Percentiles rank a stretch among this genome's conserved stretches.
Conservation (phyloP, 2,329 filamentous ascomycete genomes). For the Penicillium sp. region DNA sequence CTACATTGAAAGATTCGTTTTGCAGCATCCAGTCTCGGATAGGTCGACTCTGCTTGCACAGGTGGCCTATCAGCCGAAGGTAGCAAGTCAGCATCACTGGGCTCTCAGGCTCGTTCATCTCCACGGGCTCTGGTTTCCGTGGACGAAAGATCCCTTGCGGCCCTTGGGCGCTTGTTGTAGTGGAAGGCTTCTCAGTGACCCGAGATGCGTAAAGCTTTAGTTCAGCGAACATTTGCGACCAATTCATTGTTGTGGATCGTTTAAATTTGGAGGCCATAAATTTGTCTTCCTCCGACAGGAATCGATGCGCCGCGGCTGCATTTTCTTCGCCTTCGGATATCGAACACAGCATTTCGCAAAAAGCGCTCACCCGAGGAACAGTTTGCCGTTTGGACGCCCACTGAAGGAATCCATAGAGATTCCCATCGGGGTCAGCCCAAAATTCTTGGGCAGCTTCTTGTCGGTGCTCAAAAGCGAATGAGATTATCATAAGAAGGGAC, state of each 20-base stretch:
- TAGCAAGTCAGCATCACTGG: conserved; percentile 97
- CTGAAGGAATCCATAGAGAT: conserved; percentile 89
- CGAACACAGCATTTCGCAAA: conserved; percentile 92
- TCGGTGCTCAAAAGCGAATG: conserved; percentile 84
- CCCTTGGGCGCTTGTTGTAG: conserved; percentile 49
- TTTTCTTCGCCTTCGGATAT: conserved; percentile 81
- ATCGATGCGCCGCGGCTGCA: conserved; percentile 81
- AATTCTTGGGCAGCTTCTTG: conserved; percentile 83
- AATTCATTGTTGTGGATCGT: conserved; percentile 81
- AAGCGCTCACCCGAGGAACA: conserved; percentile 91
- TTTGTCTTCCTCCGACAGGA: conserved; percentile 81
- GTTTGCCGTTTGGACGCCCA: conserved; percentile 96
- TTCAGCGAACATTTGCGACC: conserved; percentile 89
- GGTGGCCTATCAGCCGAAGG: conserved; percentile 78
- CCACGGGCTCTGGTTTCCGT: conserved; percentile 62
- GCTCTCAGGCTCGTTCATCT: conserved; percentile 86
- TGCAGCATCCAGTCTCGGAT: conserved; percentile 74
- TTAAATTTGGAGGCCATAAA: conserved; percentile 75
- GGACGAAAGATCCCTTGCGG: conserved; percentile 58
- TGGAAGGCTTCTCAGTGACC: conserved; percentile 68
- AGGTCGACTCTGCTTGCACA: conserved; percentile 70
- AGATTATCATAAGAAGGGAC: conserved; percentile 86
- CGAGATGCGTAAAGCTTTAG: conserved; percentile 79
- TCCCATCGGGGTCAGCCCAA: conserved; percentile 89
- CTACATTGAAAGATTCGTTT: conserved; percentile 65